These are phyloP conservation scores for Acanthamoeba quina DNA, from an alignment of 208 protist genomes.

Conservation along the genomic window DNA sequence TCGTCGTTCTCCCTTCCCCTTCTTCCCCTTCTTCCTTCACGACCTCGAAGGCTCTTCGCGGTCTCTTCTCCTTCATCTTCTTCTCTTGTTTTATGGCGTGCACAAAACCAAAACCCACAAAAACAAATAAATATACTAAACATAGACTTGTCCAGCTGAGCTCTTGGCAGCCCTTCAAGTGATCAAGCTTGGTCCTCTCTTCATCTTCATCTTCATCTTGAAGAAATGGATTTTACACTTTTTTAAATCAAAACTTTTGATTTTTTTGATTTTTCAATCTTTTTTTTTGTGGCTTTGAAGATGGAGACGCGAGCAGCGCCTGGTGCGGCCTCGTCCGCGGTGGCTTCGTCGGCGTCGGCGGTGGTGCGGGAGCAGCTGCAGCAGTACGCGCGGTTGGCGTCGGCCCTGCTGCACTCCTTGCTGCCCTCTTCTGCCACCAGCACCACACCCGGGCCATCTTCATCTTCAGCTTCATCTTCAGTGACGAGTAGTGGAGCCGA, in stretches of 20 bases:
- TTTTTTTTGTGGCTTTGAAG: neutral
- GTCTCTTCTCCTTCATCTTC: neutral
- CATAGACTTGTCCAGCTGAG: too few relatives aligned
- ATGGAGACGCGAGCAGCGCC: neutral
- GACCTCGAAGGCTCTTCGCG: neutral
- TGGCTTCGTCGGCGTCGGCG: neutral
- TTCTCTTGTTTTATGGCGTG: neutral
- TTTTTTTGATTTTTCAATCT: too few relatives aligned
- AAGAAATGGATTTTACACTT: too few relatives aligned
- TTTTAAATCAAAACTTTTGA: too few relatives aligned
- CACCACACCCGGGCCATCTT: neutral
- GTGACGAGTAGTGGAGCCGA: too few relatives aligned
- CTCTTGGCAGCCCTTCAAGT: too few relatives aligned
- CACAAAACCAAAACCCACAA: neutral
- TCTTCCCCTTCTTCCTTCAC: neutral
- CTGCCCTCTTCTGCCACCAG: neutral
- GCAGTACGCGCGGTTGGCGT: neutral
- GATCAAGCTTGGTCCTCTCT: too few relatives aligned
- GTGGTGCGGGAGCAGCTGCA: conserved; percentile 1
- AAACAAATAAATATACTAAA: neutral
- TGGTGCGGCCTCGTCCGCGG: neutral
- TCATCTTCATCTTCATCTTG: neutral
- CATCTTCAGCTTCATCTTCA: too few relatives aligned
- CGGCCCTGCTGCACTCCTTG: neutral
- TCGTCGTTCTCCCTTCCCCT: too few relatives aligned